Conservation (phyloP, 345 rosid species). For the Pugionium dolabratum region DNA sequence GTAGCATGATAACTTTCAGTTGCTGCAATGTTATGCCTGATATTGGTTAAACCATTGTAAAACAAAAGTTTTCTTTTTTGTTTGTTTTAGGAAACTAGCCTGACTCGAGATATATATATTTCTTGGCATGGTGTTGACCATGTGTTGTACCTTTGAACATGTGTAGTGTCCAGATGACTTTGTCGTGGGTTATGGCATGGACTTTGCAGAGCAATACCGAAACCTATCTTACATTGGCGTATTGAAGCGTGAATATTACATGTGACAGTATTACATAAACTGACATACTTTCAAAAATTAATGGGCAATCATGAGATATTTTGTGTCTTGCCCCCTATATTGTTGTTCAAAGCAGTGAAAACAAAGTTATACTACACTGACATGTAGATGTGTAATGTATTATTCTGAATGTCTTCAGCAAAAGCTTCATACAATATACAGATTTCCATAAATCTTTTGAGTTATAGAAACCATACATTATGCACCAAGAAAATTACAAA, state of each 20-base stretch:
- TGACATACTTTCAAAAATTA: not conserved
- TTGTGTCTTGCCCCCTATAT: slow-evolving; percentile 1
- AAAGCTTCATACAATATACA: not conserved
- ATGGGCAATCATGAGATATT: slow-evolving; percentile 10
- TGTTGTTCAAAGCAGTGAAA: slow-evolving; percentile 13
- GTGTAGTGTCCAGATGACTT: slow-evolving; percentile 85
- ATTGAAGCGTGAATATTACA: slow-evolving; percentile 72
- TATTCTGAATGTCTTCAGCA: not conserved
- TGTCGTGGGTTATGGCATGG: slow-evolving; percentile 95
- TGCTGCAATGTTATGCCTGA: slow-evolving; percentile 2
- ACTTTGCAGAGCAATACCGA: slow-evolving; percentile 81
- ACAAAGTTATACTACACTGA: not conserved
- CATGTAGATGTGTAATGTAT: not conserved
- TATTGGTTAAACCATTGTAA: not conserved
- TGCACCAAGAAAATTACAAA: slow-evolving; percentile 22
- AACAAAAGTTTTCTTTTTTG: not conserved
- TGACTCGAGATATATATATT: not conserved
- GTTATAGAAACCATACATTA: slow-evolving; percentile 9
- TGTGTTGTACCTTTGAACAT: slow-evolving; percentile 24
- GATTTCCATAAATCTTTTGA: not conserved
- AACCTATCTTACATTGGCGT: slow-evolving; percentile 86
- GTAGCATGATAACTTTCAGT: not conserved
- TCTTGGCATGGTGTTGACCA: slow-evolving; percentile 1
- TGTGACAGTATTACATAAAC: slow-evolving; percentile 32
- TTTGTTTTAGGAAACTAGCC: not conserved